phyloP scores from a whole-genome alignment of 148 eudicot species.

The Oxyria digyna region DNA sequence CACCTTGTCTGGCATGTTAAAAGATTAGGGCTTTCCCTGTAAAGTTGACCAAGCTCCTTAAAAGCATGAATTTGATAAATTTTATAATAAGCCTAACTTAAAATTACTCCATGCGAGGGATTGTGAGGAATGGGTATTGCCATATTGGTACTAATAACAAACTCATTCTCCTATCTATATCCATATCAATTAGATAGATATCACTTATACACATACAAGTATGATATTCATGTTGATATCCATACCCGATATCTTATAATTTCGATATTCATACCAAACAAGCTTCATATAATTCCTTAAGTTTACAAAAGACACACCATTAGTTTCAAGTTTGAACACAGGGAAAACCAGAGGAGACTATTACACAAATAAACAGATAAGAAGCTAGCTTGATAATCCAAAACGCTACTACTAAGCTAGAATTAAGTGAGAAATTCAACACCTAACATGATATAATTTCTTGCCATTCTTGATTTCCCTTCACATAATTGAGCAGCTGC shows the following conservation, averaged over 20 bases:
- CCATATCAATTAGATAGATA: too few relatives aligned
- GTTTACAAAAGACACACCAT: not conserved
- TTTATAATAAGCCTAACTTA: too few relatives aligned
- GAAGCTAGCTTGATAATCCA: constrained; percentile 7
- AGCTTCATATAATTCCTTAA: not conserved
- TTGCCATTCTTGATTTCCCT: not conserved
- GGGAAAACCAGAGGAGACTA: not conserved
- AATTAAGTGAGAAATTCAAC: not conserved
- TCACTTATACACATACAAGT: too few relatives aligned
- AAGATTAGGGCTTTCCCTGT: constrained; percentile 6
- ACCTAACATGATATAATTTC: not conserved
- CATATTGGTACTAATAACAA: too few relatives aligned
- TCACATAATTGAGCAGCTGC: constrained; percentile 58
- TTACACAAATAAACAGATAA: not conserved
- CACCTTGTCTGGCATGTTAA: constrained; percentile 9
- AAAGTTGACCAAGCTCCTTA: constrained; percentile 10
- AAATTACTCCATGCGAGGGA: too few relatives aligned
- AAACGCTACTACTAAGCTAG: constrained; percentile 5
- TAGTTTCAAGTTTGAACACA: not conserved
- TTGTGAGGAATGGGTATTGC: too few relatives aligned
- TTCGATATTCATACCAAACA: too few relatives aligned
- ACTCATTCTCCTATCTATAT: too few relatives aligned
- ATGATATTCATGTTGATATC: too few relatives aligned
- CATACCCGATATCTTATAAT: too few relatives aligned
- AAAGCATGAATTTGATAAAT: not conserved